Base-by-base conservation (phyloP, 2,329 filamentous ascomycete species). In the Colletotrichum camelliae region DNA sequence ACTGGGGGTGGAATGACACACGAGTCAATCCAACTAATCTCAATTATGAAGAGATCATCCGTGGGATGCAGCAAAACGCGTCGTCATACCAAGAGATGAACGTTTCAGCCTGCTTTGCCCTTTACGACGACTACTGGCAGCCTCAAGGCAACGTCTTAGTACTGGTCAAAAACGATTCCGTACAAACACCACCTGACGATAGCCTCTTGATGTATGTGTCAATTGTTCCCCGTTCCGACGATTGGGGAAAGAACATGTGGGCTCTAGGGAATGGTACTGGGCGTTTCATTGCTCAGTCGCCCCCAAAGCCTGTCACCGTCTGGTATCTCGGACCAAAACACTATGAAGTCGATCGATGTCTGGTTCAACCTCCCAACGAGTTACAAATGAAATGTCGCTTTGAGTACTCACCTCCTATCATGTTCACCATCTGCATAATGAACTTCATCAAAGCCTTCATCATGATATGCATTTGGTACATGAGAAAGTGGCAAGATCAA, bases 231-330 rank as follows among this genome's bases (percentile, higher is more conserved):
- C 68, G 68, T 4, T 57, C 29, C 2, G 68, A 71, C 13, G 43
- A 71, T 10, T 71, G 60, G 68, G 39, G 27, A 2, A 71, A 71
- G 31, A 71, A 71, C 60, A 71, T 71, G 60, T 71, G 60, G 60
- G 68, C 68, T 37, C 24, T 71, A 5, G 60, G 68, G 5, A 71
- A 71, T 15, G 60, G 68, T 4, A 71, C 39, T 9, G 60, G 60
- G 9, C 13, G 16, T 16, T 71, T 71, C 9, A 21, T 35, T 5
- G 68, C 68, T n/a, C 27, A 16, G 16, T 66, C 43, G 4, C 68
- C 68, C 9, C 29, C 43, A 7, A 66, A 66, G 5, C 60, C 60
- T 21, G 60, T 71, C 2, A 71, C 60, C 4, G 29, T 29, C 8
- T 71, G 60, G 68, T 55, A 66, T 21, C 60, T 71, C 10, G 60